A percentile compares a stretch with the other conserved stretches of the same genome.
Evolutionary conservation across 208 protist species (phyloP).

Genomic region (Balamuthia mandrillaris): DNA sequence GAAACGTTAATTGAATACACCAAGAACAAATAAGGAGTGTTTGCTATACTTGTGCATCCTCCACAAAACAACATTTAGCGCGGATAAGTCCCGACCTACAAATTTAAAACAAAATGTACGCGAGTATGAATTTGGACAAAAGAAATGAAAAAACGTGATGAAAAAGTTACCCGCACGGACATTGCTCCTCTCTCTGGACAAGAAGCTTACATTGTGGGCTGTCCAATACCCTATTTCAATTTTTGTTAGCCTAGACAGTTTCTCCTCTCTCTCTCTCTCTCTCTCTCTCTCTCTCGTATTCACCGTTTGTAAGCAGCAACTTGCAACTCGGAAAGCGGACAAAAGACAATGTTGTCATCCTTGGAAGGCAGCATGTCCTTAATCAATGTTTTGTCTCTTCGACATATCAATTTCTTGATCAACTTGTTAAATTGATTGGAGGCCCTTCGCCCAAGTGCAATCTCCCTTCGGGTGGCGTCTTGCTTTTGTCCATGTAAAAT

Average conservation of each 20-base stretch:
- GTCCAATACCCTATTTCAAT: not conserved
- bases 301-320: not conserved
- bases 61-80: not conserved
- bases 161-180: slow-evolving; percentile 16
- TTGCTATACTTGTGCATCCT: not conserved
- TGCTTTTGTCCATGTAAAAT: slow-evolving; percentile 47
- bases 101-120: not conserved
- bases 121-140: not conserved
- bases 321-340: slow-evolving; percentile 37
- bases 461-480: slow-evolving; percentile 20
- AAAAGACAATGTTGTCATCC: slow-evolving; percentile 44
- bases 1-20: too few species aligned
- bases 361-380: slow-evolving; percentile 1
- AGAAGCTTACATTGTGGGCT: slow-evolving; percentile 10
- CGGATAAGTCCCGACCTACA: not conserved
- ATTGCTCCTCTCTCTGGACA: not conserved
- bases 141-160: not conserved
- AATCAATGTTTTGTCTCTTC: slow-evolving; percentile 44
- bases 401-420: slow-evolving; percentile 36
- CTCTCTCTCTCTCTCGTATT: too few species aligned
- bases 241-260: too few species aligned
- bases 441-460: slow-evolving; percentile 29
- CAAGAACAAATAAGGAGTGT: too few species aligned
- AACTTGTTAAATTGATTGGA: slow-evolving; percentile 1
- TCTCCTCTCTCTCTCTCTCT: too few species aligned